A percentile compares a stretch with the other conserved stretches of the same genome.
These are phyloP conservation scores for Leccinum imitatum DNA, from an alignment of 768 basidiomycete species.

Conservation along the genomic window DNA sequence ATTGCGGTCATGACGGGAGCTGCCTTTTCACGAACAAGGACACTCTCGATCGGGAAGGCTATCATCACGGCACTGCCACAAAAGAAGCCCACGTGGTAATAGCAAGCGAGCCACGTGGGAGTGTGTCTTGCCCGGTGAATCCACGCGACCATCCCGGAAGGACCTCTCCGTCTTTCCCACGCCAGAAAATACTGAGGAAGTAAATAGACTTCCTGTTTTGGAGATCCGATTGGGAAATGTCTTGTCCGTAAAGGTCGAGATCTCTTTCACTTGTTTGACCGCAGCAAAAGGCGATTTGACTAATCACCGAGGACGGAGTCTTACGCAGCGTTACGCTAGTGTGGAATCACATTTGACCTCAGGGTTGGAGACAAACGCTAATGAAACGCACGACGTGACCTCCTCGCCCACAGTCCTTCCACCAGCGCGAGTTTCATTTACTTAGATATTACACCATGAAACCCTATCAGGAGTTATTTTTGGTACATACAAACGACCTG, in stretches of 20 bases:
- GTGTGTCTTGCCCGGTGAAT: constrained; percentile 14
- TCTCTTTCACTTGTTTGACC: not conserved
- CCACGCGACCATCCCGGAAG: not conserved
- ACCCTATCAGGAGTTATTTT: not conserved
- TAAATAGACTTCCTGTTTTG: not conserved
- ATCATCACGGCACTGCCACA: constrained; percentile 33
- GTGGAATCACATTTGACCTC: not conserved
- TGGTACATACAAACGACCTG: not conserved
- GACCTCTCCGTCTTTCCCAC: not conserved
- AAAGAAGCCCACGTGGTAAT: constrained; percentile 32
- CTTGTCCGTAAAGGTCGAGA: not conserved
- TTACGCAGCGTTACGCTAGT: too few species aligned
- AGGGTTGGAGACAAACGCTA: not conserved
- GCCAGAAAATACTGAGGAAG: not conserved
- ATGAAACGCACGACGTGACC: not conserved
- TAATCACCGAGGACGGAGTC: not conserved
- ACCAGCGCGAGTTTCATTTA: constrained; percentile 15
- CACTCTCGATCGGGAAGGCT: constrained; percentile 39
- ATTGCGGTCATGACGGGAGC: constrained; percentile 11
- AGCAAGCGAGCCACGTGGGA: constrained; percentile 38
- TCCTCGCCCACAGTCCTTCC: constrained; percentile 7
- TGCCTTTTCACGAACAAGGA: constrained; percentile 42
- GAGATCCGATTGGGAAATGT: not conserved
- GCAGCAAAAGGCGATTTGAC: not conserved
- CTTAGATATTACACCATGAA: not conserved